These are phyloP conservation scores for Solanum rostratum DNA, from an alignment of 257 asterid genomes.

Conservation along the genomic window DNA sequence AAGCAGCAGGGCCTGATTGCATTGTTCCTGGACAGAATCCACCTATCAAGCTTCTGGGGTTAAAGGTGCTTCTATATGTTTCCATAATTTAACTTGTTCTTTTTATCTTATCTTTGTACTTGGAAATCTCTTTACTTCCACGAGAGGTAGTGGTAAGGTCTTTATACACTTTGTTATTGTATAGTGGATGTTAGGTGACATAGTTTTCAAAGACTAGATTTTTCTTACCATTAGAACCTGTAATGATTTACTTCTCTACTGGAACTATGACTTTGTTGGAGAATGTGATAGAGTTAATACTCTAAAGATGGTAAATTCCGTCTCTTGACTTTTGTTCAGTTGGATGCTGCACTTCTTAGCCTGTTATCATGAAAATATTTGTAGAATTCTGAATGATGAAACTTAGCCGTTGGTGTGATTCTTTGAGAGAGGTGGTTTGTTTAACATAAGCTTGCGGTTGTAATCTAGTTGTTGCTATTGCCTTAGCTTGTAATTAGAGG, in stretches of 20 bases:
- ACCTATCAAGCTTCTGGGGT: conserved; percentile 77
- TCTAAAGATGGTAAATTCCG: neutral
- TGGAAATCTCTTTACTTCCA: too few species aligned
- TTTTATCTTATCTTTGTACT: neutral
- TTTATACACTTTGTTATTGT: too few species aligned
- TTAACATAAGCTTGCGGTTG: neutral
- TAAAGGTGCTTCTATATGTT: conserved; percentile 41
- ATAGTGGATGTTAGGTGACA: neutral
- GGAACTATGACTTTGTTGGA: neutral
- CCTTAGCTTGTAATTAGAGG: neutral
- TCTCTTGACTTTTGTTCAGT: neutral
- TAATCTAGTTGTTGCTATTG: neutral
- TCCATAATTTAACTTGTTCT: neutral
- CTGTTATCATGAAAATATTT: neutral
- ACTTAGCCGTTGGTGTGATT: neutral
- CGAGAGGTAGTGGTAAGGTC: too few species aligned
- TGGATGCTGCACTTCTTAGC: neutral
- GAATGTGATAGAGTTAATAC: neutral
- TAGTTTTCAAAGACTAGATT: neutral
- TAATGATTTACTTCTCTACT: neutral
- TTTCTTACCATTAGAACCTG: neutral
- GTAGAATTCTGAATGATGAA: neutral
- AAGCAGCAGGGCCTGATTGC: conserved; percentile 97
- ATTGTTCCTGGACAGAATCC: conserved; percentile 75
- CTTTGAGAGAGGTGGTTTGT: neutral